Conservation (phyloP, 2,329 filamentous ascomycete genomes). For the Periconia digitata region DNA sequence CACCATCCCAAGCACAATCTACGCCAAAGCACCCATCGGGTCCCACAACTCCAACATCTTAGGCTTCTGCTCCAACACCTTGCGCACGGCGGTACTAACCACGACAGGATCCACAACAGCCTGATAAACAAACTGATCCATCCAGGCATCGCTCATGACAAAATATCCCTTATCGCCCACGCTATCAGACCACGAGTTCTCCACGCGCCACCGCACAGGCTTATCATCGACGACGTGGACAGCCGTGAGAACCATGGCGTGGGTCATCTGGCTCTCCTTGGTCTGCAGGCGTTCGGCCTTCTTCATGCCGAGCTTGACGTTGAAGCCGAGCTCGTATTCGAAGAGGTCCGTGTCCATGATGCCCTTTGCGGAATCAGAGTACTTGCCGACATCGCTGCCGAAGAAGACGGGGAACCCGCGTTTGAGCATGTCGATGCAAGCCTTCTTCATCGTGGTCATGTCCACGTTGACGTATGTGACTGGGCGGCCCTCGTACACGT, state of each 20-base stretch:
- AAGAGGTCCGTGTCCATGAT: constrained; percentile 79
- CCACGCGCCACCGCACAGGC: constrained; percentile 77
- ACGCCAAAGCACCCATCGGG: constrained; percentile 73
- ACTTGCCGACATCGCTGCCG: constrained; percentile 84
- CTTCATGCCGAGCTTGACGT: constrained; percentile 69
- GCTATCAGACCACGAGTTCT: constrained; percentile 78
- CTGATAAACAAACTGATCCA: constrained; percentile 75
- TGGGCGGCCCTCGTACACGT: constrained; percentile 73
- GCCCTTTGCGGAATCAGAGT: constrained; percentile 66
- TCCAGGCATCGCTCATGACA: constrained; percentile 76
- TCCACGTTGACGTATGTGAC: constrained; percentile 83
- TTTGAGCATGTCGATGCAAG: constrained; percentile 75
- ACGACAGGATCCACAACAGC: constrained; percentile 74
- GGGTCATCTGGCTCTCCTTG: constrained; percentile 82
- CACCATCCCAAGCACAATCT: background rate
- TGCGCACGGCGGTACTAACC: constrained; percentile 62
- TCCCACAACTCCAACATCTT: constrained; percentile 69
- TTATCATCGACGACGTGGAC: constrained; percentile 73
- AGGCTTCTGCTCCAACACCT: constrained; percentile 70
- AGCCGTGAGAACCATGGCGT: constrained; percentile 87
- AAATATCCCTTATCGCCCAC: constrained; percentile 81
- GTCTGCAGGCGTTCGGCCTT: constrained; percentile 75
- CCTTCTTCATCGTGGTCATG: constrained; percentile 70
- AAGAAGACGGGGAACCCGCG: constrained; percentile 84
- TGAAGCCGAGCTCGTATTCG: constrained; percentile 84